phyloP scores from a whole-genome alignment of 202 grass and related monocot genomes.

The Elaeis oleifera region DNA sequence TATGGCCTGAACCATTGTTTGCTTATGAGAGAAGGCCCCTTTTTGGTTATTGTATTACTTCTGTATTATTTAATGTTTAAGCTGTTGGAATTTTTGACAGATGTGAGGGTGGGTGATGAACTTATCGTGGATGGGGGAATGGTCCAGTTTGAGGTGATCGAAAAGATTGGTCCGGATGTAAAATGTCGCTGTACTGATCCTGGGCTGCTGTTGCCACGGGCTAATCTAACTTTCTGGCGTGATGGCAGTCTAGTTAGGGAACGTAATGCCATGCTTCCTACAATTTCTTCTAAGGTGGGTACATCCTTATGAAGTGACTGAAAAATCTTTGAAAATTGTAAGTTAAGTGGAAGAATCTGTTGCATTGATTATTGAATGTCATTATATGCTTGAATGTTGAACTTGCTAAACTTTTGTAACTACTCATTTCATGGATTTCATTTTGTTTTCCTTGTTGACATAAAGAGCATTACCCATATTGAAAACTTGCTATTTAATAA shows the following conservation, averaged over 20 bases:
- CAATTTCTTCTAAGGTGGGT: constrained; percentile 93
- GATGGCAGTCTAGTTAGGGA: constrained; percentile 78
- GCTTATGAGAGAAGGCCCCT: not conserved
- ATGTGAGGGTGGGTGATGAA: constrained; percentile 93
- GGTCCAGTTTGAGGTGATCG: constrained; percentile 88
- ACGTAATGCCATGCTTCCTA: constrained; percentile 95
- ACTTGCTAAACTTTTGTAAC: no score
- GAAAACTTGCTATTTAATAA: no score
- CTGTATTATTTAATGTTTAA: no score
- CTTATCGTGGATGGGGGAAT: constrained; percentile 96
- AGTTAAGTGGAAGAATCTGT: no score
- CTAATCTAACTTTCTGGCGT: constrained; percentile 94
- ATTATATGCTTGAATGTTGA: no score
- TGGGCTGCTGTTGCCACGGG: constrained; percentile 77
- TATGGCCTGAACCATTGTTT: constrained; percentile 22
- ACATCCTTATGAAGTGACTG: not conserved
- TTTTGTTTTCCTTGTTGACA: no score
- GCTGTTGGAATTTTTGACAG: constrained; percentile 21
- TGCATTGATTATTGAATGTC: no score
- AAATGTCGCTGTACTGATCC: constrained; percentile 92
- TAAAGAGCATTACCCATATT: no score
- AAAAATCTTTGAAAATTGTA: no score
- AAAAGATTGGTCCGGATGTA: constrained; percentile 86
- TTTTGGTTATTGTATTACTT: no score
- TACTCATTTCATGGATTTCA: no score